Evolutionary conservation across 2,329 filamentous ascomycete genomes (phyloP), one percentile per base, ranked within the genome.

Genomic region (Fusarium denticulatum): DNA sequence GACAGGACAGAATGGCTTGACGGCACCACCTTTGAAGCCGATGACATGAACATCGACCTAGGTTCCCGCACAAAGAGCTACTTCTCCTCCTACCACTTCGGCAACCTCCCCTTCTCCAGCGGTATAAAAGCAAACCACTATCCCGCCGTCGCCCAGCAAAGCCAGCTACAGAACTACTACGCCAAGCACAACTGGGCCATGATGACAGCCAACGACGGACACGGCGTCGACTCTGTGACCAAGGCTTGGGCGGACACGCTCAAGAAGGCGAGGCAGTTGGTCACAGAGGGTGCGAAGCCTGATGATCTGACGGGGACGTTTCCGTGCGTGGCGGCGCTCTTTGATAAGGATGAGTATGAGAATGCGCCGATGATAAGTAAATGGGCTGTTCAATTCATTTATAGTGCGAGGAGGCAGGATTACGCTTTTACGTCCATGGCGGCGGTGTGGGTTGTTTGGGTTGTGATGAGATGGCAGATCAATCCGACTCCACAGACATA

Each of bases 121-220:
- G 45, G 69, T 4, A 72, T 72, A 36, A 72, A 72, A 30, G 59
- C 69, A 24, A 72, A 72, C 20, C 69, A 72, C 46, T 72, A 72
- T 30, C 69, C 69, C 4, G 24, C 55, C 3, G 45, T 42, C 15
- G 64, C 69, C 4, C 70, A 72, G 15, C 57, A 45, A 6, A 37
- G 52, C 2, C 69, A 72, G 5, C 15, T 72, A 0, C 50, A 61
- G 10, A 72, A 69, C 16, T 72, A 72, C 46, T 66, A 69, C 16
- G 56, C 69, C 26, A 56, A 57, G 34, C 55, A 72, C 7, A 72
- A 56, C 28, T 66, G 64, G 70, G 34, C 60, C 3, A 72, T 72
- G 69, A 69, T 72, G 69, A 69, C 64, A 5, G 64, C 70, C 6
- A 72, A 59, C 28, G 69, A 72, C 5, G 60, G 69, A 0, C 60